phyloP scores from a whole-genome alignment of 164 flowering plant species.

The Magnolia sinica region DNA sequence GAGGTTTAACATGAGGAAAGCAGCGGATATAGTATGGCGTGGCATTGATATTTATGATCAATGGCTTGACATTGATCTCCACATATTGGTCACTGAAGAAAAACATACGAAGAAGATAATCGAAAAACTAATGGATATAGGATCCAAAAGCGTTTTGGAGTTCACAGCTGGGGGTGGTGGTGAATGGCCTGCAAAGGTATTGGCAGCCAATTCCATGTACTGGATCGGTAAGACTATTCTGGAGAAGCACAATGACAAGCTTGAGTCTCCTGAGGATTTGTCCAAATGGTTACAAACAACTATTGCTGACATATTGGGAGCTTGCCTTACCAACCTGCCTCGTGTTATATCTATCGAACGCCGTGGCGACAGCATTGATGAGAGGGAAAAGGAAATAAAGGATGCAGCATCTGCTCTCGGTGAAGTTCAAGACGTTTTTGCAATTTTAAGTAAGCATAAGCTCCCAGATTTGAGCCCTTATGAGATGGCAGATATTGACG shows the following conservation, averaged over 20 bases:
- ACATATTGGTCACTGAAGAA: neutral
- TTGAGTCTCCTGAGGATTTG: neutral
- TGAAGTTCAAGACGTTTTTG: slow-evolving; percentile 37
- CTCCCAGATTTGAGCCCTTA: slow-evolving; percentile 24
- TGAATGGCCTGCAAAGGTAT: neutral
- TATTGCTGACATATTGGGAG: neutral
- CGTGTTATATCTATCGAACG: slow-evolving; percentile 18
- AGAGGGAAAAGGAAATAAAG: slow-evolving; percentile 33
- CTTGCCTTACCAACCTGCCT: neutral
- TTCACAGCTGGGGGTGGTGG: neutral
- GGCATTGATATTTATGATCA: neutral
- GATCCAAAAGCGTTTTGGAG: neutral
- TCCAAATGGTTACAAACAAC: neutral
- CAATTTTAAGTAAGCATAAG: slow-evolving; percentile 22
- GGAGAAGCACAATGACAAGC: neutral
- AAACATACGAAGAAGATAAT: neutral
- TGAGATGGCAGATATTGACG: slow-evolving; percentile 33
- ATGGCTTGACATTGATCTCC: neutral
- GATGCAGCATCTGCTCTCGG: slow-evolving; percentile 43
- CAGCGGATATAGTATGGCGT: slow-evolving; percentile 11
- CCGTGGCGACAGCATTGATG: slow-evolving; percentile 32
- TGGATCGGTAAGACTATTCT: slow-evolving; percentile 18
- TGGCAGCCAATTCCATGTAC: slow-evolving; percentile 60
- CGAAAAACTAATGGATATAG: neutral
- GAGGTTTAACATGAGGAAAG: slow-evolving; percentile 24